Conservation (phyloP, 768 basidiomycete genomes). For the Gautieria morchelliformis region DNA sequence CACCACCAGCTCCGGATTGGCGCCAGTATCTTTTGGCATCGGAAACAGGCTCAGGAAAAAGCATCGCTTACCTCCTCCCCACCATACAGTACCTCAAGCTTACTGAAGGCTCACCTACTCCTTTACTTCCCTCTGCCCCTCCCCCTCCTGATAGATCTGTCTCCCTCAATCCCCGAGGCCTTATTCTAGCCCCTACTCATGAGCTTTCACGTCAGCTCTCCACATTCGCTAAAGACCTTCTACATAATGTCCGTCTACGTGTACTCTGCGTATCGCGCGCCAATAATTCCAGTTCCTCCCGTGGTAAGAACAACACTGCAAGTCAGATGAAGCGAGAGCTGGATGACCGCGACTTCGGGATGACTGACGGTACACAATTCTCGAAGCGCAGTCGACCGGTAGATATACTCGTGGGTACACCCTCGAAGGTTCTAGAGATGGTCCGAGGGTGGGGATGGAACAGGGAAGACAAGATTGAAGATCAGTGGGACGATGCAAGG, state of each 20-base stretch:
- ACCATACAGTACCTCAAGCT: slow-evolving; percentile 70
- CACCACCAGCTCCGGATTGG: slow-evolving; percentile 8
- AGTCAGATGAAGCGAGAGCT: slow-evolving; percentile 38
- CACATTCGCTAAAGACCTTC: slow-evolving; percentile 58
- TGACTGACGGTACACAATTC: slow-evolving; percentile 13
- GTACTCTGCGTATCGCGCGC: slow-evolving; percentile 59
- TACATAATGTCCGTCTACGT: slow-evolving; percentile 71
- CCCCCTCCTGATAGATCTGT: slow-evolving; percentile 12
- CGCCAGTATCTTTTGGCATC: slow-evolving; percentile 61
- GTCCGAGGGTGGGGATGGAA: slow-evolving; percentile 48
- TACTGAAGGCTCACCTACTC: slow-evolving; percentile 32
- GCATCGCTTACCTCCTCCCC: slow-evolving; percentile 82
- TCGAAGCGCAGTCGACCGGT: slow-evolving; percentile 21
- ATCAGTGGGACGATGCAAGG: slow-evolving; percentile 18
- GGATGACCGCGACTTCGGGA: slow-evolving; percentile 14
- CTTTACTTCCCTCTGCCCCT: neutral
- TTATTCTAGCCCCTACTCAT: slow-evolving; percentile 83
- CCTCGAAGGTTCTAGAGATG: slow-evolving; percentile 54
- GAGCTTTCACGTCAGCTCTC: slow-evolving; percentile 80
- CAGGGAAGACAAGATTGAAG: slow-evolving; percentile 14
- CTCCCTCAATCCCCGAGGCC: slow-evolving; percentile 56
- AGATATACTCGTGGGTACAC: slow-evolving; percentile 58
- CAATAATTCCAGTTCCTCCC: slow-evolving; percentile 28
- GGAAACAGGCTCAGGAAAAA: slow-evolving; percentile 90
- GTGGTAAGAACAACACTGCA: slow-evolving; percentile 28